Evolutionary conservation across 1,139 yeast genomes (phyloP).

Genomic region (Pichia sp.): DNA sequence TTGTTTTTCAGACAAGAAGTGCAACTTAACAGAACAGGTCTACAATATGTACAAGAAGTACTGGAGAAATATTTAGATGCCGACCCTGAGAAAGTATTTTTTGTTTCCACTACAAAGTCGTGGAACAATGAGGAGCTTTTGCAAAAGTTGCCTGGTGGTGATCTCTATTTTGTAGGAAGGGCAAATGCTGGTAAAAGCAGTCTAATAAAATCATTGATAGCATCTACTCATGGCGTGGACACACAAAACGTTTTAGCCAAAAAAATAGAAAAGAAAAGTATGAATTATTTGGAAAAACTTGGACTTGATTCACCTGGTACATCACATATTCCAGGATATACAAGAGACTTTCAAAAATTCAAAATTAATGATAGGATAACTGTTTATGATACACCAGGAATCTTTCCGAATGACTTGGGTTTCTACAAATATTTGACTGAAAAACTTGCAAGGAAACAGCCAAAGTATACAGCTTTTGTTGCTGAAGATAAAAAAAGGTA

Average conservation of each 20-base stretch:
- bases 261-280: conserved; percentile 19
- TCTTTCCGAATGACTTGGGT: conserved; percentile 34
- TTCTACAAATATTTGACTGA: conserved; percentile 36
- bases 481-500: conserved; percentile 11
- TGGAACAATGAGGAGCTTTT: conserved; percentile 48
- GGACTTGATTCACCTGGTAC: conserved; percentile 33
- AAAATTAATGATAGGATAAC: conserved; percentile 22
- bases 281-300: conserved; percentile 15
- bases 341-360: conserved; percentile 44
- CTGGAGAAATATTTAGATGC: conserved; percentile 40
- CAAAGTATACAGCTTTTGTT: conserved; percentile 34
- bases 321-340: conserved; percentile 54
- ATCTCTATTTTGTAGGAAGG: conserved; percentile 60
- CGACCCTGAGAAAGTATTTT: conserved; percentile 43
- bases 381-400: conserved; percentile 57
- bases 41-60: conserved; percentile 43
- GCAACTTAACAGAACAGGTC: conserved; percentile 36
- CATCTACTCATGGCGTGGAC: conserved; percentile 15
- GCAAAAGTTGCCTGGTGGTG: conserved; percentile 37
- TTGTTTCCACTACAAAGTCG: conserved; percentile 45
- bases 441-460: conserved; percentile 35
- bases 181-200: conserved; percentile 78
- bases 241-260: conserved; percentile 20
- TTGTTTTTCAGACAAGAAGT: conserved; percentile 39
- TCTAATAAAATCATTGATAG: conserved; percentile 45